Percentiles rank a stretch among this genome's conserved stretches.
phyloP scores from a whole-genome alignment of 352 stramenopile species.

The Ophiocytium majus region DNA sequence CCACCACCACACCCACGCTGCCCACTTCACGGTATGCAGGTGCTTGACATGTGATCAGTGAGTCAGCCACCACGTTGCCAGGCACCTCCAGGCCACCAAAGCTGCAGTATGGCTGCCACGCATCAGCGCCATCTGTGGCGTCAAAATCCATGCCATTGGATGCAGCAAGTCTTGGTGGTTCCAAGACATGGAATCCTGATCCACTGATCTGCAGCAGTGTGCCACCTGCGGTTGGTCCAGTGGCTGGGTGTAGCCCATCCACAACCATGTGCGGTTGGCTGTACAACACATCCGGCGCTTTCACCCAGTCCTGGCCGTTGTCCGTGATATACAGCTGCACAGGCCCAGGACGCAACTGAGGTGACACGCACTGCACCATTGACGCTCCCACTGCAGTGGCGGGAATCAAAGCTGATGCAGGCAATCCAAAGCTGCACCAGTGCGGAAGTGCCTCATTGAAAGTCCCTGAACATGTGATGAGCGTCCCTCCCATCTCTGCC shows the following conservation, averaged over 20 bases:
- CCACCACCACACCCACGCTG: neutral
- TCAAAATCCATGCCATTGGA: constrained; percentile 1
- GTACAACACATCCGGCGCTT: neutral
- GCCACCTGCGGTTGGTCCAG: neutral
- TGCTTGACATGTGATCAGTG: neutral
- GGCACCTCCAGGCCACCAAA: constrained; percentile 8
- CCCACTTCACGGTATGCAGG: neutral
- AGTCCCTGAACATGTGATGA: neutral
- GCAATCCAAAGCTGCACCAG: neutral
- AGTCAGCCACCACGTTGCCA: neutral
- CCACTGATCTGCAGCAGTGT: neutral
- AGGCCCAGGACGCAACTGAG: neutral
- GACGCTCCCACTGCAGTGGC: neutral
- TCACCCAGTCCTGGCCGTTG: constrained; percentile 7
- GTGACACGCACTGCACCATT: neutral
- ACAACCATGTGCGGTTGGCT: neutral
- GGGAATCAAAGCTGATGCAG: neutral
- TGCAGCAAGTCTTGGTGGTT: too few relatives aligned
- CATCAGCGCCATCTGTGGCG: neutral
- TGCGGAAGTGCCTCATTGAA: neutral
- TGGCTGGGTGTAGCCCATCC: neutral
- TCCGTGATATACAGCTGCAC: neutral
- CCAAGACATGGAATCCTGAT: neutral
- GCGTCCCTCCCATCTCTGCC: neutral
- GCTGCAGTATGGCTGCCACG: constrained; percentile 9